Evolutionary conservation across 768 basidiomycete genomes (phyloP).

Genomic region (Lactifluus volemus): DNA sequence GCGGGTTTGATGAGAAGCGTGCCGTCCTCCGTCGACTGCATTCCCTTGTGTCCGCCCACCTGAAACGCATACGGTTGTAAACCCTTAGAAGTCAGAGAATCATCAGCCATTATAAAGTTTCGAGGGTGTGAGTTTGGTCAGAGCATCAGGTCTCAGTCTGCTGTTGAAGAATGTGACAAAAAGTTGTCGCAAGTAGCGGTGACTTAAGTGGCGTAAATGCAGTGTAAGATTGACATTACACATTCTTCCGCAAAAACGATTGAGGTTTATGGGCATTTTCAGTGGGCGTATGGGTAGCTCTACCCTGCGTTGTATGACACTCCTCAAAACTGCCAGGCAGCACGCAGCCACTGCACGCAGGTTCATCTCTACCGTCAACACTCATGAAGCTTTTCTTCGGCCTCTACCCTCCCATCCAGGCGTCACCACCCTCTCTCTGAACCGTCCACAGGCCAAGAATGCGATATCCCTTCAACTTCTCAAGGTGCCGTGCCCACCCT

Average conservation of each 20-base stretch:
- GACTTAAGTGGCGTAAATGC: neutral
- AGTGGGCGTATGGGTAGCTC: neutral
- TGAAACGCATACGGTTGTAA: slow-evolving; percentile 40
- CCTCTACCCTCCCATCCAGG: slow-evolving; percentile 8
- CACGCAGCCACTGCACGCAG: neutral
- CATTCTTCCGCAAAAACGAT: no score
- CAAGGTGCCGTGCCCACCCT: slow-evolving; percentile 4
- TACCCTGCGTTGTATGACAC: neutral
- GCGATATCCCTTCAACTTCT: slow-evolving; percentile 18
- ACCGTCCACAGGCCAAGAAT: slow-evolving; percentile 17
- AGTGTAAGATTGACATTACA: no score
- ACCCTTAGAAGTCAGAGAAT: neutral
- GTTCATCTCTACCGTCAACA: slow-evolving; percentile 4
- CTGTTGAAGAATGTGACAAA: no score
- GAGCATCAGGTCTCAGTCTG: neutral
- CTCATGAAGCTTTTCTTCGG: slow-evolving; percentile 16
- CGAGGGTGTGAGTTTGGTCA: neutral
- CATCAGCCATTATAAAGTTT: neutral
- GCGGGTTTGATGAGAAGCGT: slow-evolving; percentile 79
- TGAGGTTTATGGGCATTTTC: neutral
- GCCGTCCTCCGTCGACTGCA: slow-evolving; percentile 62
- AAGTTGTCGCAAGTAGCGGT: neutral
- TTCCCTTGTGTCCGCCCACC: slow-evolving; percentile 75
- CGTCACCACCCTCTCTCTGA: slow-evolving; percentile 12
- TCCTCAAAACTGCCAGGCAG: neutral